phyloP scores from a whole-genome alignment of 495 filamentous ascomycete species.

The Cladorrhinum samala region DNA sequence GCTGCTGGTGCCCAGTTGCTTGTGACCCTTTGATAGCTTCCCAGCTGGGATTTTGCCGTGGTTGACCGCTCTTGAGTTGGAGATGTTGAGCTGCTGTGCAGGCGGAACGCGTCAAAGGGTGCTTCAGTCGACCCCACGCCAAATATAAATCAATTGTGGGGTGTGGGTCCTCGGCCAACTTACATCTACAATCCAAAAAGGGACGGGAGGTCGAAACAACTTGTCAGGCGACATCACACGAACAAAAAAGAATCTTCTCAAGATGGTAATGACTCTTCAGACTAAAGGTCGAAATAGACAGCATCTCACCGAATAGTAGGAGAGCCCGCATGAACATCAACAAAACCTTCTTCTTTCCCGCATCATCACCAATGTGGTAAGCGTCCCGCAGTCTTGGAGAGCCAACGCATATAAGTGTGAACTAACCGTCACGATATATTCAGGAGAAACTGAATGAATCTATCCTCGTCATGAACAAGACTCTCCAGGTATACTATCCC shows the following conservation, averaged over 20 bases:
- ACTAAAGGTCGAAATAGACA: neutral
- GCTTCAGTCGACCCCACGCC: too few relatives aligned
- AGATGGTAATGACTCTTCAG: neutral
- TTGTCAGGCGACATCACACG: neutral
- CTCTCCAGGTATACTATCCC: conserved; percentile 59
- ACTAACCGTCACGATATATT: conserved; percentile 11
- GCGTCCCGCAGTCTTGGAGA: neutral
- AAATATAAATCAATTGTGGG: neutral
- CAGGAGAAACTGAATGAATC: conserved; percentile 98
- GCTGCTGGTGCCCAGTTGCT: too few relatives aligned
- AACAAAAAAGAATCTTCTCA: neutral
- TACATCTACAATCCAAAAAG: neutral
- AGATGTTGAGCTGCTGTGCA: conserved; percentile 7
- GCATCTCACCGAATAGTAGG: conserved; percentile 48
- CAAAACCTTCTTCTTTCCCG: conserved; percentile 87
- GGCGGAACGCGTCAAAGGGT: too few relatives aligned
- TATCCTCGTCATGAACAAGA: conserved; percentile 84
- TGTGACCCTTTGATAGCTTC: conserved; percentile 2
- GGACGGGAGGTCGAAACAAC: neutral
- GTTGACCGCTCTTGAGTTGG: conserved; percentile 17
- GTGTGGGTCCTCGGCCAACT: conserved; percentile 2
- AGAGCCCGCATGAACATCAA: conserved; percentile 96
- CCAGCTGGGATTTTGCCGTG: conserved; percentile 16
- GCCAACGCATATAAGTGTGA: neutral
- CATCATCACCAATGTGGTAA: conserved; percentile 95